Base-by-base conservation (phyloP, 2,329 filamentous ascomycete genomes). In the Periconia macrospinosa region DNA sequence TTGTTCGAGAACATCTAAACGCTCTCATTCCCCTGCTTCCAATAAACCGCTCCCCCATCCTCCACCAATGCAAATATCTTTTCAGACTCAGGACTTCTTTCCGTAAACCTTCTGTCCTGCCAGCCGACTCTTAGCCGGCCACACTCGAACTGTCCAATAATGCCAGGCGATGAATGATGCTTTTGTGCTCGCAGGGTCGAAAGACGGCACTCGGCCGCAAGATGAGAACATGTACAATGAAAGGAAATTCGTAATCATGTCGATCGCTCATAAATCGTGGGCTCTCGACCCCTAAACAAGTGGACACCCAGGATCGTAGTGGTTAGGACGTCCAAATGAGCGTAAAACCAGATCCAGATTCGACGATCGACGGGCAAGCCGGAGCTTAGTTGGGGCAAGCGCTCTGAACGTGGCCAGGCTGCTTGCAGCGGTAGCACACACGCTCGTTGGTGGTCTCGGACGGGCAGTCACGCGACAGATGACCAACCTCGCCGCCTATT, bases 361-460 rank as follows among this genome's bases (percentile, higher is more conserved):
- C 64, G 58, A 58, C 61, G 62, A 66, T 65, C 68, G 64, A 57
- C 51, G 61, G 56, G 55, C 52, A 37, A 52, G 48, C 45, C 52
- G 51, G 44, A 66, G 63, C 53, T 78, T 89, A 90, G 83, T 89
- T 92, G 71, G 93, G 91, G 88, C 94, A 99, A 70, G 90, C 86
- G 68, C 90, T 86, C 86, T 97, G 93, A 75, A 97, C 89, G 80
- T 97, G 93, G 68, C 93, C 92, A 65, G 86, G 83, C 77, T 88
- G 83, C 79, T 86, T 86, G 84, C 86, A 97, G 84, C 95, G 96
- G 86, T 99, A 99, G 88, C 94, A 99, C 75, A 96, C 92, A 76
- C 95, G 93, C 85, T 97, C 93, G 72, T 86, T 84, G 66, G 87
- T 85, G 55, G 90, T 90, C 80, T 96, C 93, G 75, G 93, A 92